A percentile compares a stretch with the other conserved stretches of the same genome.
Conservation (phyloP, 2,329 filamentous ascomycete genomes). For the Tolypocladium paradoxum region DNA sequence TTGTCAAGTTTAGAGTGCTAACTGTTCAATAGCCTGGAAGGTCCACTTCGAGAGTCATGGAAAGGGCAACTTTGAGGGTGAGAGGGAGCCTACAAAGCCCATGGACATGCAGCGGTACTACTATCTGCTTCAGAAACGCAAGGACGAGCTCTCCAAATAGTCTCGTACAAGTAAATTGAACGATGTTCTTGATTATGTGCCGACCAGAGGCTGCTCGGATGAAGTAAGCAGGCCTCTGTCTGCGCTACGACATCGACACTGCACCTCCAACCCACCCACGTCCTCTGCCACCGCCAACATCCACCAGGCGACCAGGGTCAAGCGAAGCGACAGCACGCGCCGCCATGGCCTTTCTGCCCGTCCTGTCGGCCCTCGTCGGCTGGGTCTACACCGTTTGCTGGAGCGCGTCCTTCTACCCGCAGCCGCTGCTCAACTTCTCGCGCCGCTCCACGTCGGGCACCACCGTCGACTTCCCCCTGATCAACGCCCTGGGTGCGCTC, state of each 20-base stretch:
- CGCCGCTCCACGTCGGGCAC: constrained; percentile 72
- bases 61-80: not conserved
- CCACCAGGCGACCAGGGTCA: too few relatives aligned
- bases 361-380: constrained; percentile 51
- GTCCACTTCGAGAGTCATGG: not conserved
- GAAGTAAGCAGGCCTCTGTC: too few relatives aligned
- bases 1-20: not conserved
- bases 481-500: constrained; percentile 51
- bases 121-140: not conserved
- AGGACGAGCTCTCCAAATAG: not conserved
- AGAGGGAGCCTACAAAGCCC: not conserved
- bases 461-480: constrained; percentile 75
- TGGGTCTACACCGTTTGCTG: constrained; percentile 70
- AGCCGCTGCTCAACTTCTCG: constrained; percentile 68
- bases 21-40: not conserved
- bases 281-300: too few relatives aligned
- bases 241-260: too few relatives aligned
- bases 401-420: constrained; percentile 89
- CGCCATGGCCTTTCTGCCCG: constrained; percentile 27
- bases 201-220: too few relatives aligned
- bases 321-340: too few relatives aligned
- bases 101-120: not conserved
- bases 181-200: too few relatives aligned
- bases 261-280: too few relatives aligned
- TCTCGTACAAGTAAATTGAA: not conserved